Percentiles rank a stretch among this genome's conserved stretches.
Conservation (phyloP, 495 filamentous ascomycete species). For the Neurospora africana region DNA sequence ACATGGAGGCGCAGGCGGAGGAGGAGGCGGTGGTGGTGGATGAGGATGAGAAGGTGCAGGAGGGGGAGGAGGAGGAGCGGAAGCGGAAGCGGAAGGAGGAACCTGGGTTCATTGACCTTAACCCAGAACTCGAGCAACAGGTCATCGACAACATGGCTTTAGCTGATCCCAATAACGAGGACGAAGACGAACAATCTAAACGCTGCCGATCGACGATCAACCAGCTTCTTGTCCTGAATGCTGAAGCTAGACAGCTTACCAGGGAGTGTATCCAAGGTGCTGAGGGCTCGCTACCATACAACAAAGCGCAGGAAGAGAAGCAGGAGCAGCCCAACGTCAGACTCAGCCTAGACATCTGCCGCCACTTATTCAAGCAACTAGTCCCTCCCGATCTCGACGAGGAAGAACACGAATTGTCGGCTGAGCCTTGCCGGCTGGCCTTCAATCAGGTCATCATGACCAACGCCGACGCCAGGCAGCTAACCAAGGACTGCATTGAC, state of each 20-base stretch:
- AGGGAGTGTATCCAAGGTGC: not conserved
- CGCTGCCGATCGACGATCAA: too few relatives aligned
- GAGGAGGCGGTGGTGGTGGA: not conserved
- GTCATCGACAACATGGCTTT: too few relatives aligned
- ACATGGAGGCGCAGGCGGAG: not conserved
- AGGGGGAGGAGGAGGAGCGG: not conserved
- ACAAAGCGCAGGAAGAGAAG: not conserved
- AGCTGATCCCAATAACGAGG: too few relatives aligned
- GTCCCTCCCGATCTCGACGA: not conserved
- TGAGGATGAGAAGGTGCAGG: not conserved
- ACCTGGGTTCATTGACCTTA: not conserved
- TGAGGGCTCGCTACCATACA: too few relatives aligned
- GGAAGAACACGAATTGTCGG: not conserved
- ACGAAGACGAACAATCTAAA: too few relatives aligned
- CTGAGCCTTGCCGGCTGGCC: not conserved
- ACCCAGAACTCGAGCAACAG: not conserved
- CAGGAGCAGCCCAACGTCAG: not conserved
- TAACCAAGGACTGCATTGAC: not conserved
- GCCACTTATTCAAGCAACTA: not conserved
- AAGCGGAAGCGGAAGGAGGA: not conserved
- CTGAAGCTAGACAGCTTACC: not conserved
- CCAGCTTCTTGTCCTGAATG: too few relatives aligned
- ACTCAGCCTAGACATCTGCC: not conserved
- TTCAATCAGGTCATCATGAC: not conserved
- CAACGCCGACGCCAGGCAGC: not conserved